phyloP scores from a whole-genome alignment of 108 stramenopile species.

The Nitzschia inconspicua region DNA sequence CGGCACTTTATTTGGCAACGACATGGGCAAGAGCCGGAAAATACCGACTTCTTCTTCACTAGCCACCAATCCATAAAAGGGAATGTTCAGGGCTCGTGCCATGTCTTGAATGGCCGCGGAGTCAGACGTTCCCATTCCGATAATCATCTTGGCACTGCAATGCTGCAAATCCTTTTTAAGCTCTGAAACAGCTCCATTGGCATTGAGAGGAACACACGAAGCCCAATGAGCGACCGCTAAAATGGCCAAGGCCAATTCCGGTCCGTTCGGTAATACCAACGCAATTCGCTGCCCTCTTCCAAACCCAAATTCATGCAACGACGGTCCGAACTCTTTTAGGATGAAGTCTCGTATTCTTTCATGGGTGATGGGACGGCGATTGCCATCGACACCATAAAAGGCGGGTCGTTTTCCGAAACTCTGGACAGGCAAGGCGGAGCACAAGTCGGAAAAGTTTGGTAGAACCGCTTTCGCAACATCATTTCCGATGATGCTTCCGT shows the following conservation, averaged over 20 bases:
- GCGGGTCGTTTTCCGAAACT: constrained; percentile 24
- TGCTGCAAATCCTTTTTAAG: constrained; percentile 37
- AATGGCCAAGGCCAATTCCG: constrained; percentile 49
- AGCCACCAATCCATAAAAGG: constrained; percentile 27
- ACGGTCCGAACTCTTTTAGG: constrained; percentile 34
- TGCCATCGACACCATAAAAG: constrained; percentile 18
- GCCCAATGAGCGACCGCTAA: constrained; percentile 41
- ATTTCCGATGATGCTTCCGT: constrained; percentile 43
- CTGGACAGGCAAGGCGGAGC: constrained; percentile 36
- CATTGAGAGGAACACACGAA: constrained; percentile 49
- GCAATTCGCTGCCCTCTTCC: constrained; percentile 46
- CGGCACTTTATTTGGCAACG: constrained; percentile 2
- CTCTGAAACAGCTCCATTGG: constrained; percentile 38
- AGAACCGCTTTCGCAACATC: constrained; percentile 43
- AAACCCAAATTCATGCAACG: constrained; percentile 36
- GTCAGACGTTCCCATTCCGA: constrained; percentile 33
- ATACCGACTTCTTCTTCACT: constrained; percentile 30
- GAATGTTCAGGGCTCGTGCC: constrained; percentile 33
- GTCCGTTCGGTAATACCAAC: constrained; percentile 57
- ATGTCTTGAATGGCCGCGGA: constrained; percentile 24
- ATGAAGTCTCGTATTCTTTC: constrained; percentile 39
- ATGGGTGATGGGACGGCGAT: constrained; percentile 30
- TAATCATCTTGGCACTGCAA: constrained; percentile 19
- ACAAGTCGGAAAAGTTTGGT: constrained; percentile 42
- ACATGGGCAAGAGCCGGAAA: constrained; percentile 22